phyloP scores from a whole-genome alignment of 192 early-diverging fungal species.

The Jimgerdemannia lactiflua region DNA sequence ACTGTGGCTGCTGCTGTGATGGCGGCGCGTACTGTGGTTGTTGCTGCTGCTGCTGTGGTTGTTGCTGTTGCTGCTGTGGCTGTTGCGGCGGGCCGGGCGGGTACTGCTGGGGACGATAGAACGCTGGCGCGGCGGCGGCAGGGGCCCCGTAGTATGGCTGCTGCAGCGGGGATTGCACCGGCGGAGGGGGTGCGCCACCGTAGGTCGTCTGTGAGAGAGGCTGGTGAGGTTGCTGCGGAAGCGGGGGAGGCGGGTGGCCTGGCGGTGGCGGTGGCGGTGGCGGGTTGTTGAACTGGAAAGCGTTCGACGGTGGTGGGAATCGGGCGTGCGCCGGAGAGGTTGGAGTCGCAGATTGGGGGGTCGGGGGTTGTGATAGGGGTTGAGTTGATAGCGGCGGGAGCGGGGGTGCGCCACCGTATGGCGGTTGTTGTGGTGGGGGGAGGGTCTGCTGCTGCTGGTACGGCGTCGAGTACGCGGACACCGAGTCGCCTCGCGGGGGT shows the following conservation, averaged over 20 bases:
- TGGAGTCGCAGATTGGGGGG: neutral
- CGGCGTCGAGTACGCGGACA: neutral
- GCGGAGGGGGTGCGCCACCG: neutral
- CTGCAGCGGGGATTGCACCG: slow-evolving; percentile 5
- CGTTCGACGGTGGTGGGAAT: neutral
- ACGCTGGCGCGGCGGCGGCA: slow-evolving; percentile 4
- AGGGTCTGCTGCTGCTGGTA: neutral
- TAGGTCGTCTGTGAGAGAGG: neutral
- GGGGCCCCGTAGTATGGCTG: neutral
- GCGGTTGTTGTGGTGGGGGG: neutral
- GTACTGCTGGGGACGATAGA: slow-evolving; percentile 2
- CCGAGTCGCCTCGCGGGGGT: neutral
- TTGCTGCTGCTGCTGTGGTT: slow-evolving; percentile 15
- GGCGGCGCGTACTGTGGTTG: slow-evolving; percentile 12
- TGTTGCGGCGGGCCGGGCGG: slow-evolving; percentile 8
- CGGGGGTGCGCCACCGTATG: neutral
- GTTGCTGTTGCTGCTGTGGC: slow-evolving; percentile 17
- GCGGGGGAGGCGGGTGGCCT: neutral
- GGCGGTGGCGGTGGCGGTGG: neutral
- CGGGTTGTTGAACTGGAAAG: neutral
- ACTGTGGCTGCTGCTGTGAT: neutral
- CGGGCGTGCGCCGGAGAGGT: neutral
- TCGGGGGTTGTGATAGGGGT: neutral
- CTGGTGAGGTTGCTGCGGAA: neutral
- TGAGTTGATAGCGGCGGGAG: neutral